These are phyloP conservation scores for Sporisorium exsertum DNA, from an alignment of 1,284 basidiomycete species.

Conservation along the genomic window DNA sequence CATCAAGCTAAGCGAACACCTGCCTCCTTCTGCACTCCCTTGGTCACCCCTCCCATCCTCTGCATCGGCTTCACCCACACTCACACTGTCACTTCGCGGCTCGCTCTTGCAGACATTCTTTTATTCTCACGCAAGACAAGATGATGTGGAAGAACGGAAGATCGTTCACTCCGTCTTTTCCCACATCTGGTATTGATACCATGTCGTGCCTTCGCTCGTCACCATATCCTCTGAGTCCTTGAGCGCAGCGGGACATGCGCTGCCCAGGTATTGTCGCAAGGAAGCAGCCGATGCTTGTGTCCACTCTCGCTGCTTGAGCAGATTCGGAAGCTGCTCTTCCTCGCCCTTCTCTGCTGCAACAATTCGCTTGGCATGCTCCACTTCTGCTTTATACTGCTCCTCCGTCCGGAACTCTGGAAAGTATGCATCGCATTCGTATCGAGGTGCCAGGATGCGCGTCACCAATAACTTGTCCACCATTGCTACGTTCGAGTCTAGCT, in stretches of 20 bases:
- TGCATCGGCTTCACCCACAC: not conserved
- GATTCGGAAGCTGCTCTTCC: not conserved
- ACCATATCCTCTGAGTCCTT: conserved; percentile 22
- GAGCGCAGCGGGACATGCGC: conserved; percentile 21
- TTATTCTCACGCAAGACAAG: not conserved
- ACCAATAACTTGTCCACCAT: conserved; percentile 73
- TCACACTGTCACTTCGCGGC: conserved; percentile 32
- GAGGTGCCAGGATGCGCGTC: conserved; percentile 82
- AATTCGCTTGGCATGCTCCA: conserved; percentile 12
- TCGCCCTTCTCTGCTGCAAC: not conserved
- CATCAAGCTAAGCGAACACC: conserved; percentile 13
- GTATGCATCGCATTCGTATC: conserved; percentile 87
- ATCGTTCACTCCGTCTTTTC: conserved; percentile 16
- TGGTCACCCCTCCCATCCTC: not conserved
- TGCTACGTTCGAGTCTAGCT: not conserved
- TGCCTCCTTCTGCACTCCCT: not conserved
- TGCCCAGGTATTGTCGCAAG: conserved; percentile 28
- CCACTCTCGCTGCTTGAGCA: conserved; percentile 28
- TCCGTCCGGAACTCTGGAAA: conserved; percentile 78
- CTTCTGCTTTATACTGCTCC: conserved; percentile 38
- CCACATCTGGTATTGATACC: conserved; percentile 52
- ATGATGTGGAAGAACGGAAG: not conserved
- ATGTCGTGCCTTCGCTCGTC: conserved; percentile 31
- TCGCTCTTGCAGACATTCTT: conserved; percentile 6
- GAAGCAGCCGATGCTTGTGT: conserved; percentile 21